These are phyloP conservation scores for Chaetomiaceae sp. DNA, from an alignment of 2,329 filamentous ascomycete species.

Conservation along the genomic window DNA sequence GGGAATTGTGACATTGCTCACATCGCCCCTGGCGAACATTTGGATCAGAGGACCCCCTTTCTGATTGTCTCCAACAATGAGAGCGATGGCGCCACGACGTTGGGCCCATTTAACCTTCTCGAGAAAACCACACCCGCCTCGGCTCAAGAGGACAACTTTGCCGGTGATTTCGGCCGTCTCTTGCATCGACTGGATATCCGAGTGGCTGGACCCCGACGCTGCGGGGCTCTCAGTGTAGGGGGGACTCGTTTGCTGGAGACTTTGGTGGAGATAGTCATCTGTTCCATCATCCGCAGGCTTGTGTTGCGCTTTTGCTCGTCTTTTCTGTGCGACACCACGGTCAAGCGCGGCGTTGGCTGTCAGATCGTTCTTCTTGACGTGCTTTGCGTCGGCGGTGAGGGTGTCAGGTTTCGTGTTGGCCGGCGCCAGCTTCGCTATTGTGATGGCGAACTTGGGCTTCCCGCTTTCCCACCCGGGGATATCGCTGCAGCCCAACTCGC, in stretches of 20 bases:
- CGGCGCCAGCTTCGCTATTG: constrained; percentile 39
- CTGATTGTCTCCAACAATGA: constrained; percentile 92
- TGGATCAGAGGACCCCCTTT: constrained; percentile 85
- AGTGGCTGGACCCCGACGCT: constrained; percentile 52
- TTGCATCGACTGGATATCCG: constrained; percentile 87
- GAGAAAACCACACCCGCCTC: constrained; percentile 91
- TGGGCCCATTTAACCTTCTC: constrained; percentile 98
- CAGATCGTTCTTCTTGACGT: constrained; percentile 34
- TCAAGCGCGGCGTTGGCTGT: constrained; percentile 31
- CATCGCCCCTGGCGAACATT: constrained; percentile 97
- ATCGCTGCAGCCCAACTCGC: constrained; percentile 92
- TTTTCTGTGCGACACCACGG: constrained; percentile 23
- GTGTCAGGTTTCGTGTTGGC: constrained; percentile 32
- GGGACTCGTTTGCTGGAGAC: constrained; percentile 29
- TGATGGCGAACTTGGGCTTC: constrained; percentile 35
- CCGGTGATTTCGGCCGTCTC: constrained; percentile 89
- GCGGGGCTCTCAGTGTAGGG: constrained; percentile 33
- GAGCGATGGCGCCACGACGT: constrained; percentile 76
- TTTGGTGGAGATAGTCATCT: constrained; percentile 73
- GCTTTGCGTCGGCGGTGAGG: constrained; percentile 31
- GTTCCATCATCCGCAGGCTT: constrained; percentile 64
- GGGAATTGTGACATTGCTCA: constrained; percentile 89
- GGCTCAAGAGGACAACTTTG: constrained; percentile 85
- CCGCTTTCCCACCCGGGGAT: constrained; percentile 79
- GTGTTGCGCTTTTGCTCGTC: constrained; percentile 27